A percentile compares a stretch with the other conserved stretches of the same genome.
These are phyloP conservation scores for Nannizziopsis barbatae DNA, from an alignment of 2,329 filamentous ascomycete genomes.

Conservation along the genomic window DNA sequence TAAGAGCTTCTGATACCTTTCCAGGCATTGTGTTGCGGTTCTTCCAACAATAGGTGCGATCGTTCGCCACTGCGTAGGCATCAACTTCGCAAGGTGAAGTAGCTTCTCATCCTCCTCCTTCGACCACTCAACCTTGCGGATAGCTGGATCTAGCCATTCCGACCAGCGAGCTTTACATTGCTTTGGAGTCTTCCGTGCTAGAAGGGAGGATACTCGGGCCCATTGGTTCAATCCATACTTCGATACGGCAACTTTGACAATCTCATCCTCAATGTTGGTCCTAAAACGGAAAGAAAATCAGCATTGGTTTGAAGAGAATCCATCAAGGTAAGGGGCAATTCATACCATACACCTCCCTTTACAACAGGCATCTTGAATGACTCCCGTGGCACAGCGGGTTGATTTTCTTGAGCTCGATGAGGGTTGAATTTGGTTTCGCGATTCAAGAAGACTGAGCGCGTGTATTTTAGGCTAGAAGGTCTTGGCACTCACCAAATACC, in stretches of 20 bases:
- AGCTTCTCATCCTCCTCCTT: constrained; percentile 98
- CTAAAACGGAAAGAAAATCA: constrained; percentile 18
- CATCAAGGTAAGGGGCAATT: neutral
- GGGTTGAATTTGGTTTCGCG: neutral
- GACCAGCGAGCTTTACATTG: constrained; percentile 98
- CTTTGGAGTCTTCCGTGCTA: constrained; percentile 94
- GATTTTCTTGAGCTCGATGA: neutral
- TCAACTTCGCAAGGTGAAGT: constrained; percentile 89
- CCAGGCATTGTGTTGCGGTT: constrained; percentile 92
- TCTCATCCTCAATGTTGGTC: constrained; percentile 77
- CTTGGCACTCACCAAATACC: constrained; percentile 8
- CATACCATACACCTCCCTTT: constrained; percentile 52
- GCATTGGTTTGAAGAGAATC: constrained; percentile 15
- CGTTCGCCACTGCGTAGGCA: constrained; percentile 98
- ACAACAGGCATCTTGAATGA: constrained; percentile 48
- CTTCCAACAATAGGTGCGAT: constrained; percentile 94
- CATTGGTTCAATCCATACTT: constrained; percentile 96
- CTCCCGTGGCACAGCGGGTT: neutral
- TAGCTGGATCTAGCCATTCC: constrained; percentile 96
- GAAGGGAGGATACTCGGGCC: constrained; percentile 93
- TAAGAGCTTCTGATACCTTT: constrained; percentile 90
- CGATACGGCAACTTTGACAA: constrained; percentile 87
- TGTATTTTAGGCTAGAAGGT: neutral
- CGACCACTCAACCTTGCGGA: constrained; percentile 98
- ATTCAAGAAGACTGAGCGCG: neutral